Evolutionary conservation across 116 monocot genomes (phyloP).

Genomic region (Trichopus zeylanicus): DNA sequence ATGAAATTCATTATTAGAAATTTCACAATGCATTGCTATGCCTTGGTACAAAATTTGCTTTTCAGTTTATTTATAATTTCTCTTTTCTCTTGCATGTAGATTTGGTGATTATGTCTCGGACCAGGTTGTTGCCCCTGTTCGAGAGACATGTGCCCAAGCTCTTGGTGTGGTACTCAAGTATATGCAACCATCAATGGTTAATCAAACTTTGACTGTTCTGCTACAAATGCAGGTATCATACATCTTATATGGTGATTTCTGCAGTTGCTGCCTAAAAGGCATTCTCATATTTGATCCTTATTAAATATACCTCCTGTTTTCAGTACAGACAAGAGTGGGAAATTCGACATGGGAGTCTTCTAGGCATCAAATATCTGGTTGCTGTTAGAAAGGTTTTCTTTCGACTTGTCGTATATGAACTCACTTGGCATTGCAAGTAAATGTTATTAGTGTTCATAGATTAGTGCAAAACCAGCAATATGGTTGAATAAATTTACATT

Average conservation of each 20-base stretch:
- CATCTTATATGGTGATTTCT: background rate
- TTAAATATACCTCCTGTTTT: slow-evolving; percentile 22
- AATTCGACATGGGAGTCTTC: slow-evolving; percentile 93
- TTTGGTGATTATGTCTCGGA: slow-evolving; percentile 99
- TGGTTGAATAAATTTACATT: no score
- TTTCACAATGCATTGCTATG: background rate
- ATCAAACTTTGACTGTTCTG: slow-evolving; percentile 72
- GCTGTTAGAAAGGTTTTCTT: slow-evolving; percentile 67
- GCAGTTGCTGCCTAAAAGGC: background rate
- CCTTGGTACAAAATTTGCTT: background rate
- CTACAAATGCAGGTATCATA: slow-evolving; percentile 87
- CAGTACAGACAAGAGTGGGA: slow-evolving; percentile 99
- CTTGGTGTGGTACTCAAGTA: slow-evolving; percentile 87
- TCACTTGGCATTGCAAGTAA: no score
- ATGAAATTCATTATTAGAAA: background rate
- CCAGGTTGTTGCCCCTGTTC: slow-evolving; percentile 97
- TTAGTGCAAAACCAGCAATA: no score
- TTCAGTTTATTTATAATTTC: slow-evolving; percentile 2
- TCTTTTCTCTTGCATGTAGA: slow-evolving; percentile 37
- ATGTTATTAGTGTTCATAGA: no score
- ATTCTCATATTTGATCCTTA: slow-evolving; percentile 3
- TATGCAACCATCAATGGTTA: slow-evolving; percentile 87
- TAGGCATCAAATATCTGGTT: slow-evolving; percentile 92
- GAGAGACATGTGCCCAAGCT: slow-evolving; percentile 98
- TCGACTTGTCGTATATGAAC: no score